Percentiles rank a stretch among this genome's conserved stretches.
Evolutionary conservation across 345 rosid species (phyloP).

Genomic region (Gossypium sturtianum): DNA sequence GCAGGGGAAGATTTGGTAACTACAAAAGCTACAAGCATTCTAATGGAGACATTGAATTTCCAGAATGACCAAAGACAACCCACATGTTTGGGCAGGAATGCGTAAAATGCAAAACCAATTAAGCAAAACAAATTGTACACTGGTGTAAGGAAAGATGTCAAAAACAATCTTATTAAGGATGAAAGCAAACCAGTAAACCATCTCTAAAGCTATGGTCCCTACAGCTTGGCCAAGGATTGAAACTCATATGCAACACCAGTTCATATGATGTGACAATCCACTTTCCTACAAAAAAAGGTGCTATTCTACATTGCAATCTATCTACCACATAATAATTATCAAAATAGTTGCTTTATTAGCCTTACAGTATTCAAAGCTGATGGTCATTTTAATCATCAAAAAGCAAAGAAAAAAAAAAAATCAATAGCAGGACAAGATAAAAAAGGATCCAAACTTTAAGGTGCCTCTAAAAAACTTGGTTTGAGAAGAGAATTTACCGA

Average conservation of each 20-base stretch:
- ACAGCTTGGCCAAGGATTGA: constrained; percentile 15
- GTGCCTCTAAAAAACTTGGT: background rate
- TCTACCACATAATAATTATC: constrained; percentile 16
- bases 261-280: constrained; percentile 21
- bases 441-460: constrained; percentile 4
- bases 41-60: background rate
- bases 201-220: constrained; percentile 26
- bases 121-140: constrained; percentile 1
- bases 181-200: constrained; percentile 16
- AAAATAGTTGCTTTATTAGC: background rate
- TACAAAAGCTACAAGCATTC: background rate
- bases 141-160: background rate
- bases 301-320: constrained; percentile 16
- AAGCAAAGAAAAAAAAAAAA: background rate
- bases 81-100: constrained; percentile 4
- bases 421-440: background rate
- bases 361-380: background rate
- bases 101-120: constrained; percentile 4
- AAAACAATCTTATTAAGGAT: constrained; percentile 8
- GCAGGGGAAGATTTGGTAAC: background rate
- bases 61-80: background rate
- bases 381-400: constrained; percentile 7
- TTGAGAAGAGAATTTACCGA: background rate
- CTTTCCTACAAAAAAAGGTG: constrained; percentile 8
- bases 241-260: constrained; percentile 4